Conservation (phyloP, 805 yeast genomes). For the Wickerhamiella cacticola region DNA sequence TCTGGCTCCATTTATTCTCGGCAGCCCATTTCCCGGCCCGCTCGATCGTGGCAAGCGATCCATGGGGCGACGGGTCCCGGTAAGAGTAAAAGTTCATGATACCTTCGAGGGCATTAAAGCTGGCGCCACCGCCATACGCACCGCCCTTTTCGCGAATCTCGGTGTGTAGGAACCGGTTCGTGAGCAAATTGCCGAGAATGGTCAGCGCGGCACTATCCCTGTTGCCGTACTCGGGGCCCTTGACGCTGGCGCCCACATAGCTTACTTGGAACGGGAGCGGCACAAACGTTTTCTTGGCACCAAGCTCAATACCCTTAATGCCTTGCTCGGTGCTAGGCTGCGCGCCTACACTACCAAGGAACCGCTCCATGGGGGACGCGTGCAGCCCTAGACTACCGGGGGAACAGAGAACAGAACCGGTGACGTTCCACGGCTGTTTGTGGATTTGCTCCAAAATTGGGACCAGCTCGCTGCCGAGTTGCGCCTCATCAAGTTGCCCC, state of each 20-base stretch:
- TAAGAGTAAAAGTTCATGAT: conserved; percentile 74
- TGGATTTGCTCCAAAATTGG: conserved; percentile 41
- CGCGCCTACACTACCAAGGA: conserved; percentile 13
- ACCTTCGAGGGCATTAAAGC: conserved; percentile 72
- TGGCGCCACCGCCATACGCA: conserved; percentile 94
- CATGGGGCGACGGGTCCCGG: conserved; percentile 79
- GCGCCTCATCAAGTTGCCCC: conserved; percentile 40
- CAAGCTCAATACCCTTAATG: conserved; percentile 11
- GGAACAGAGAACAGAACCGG: conserved; percentile 24
- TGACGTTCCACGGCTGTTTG: conserved; percentile 17
- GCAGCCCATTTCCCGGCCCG: conserved; percentile 40
- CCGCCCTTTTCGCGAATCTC: conserved; percentile 94
- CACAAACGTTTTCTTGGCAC: conserved; percentile 36
- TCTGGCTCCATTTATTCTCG: conserved; percentile 41
- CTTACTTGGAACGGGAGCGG: conserved; percentile 81
- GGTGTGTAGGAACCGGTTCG: conserved; percentile 74
- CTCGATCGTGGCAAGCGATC: conserved; percentile 50
- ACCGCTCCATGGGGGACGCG: conserved; percentile 9
- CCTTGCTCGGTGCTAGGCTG: conserved; percentile 1
- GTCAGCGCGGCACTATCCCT: conserved; percentile 79
- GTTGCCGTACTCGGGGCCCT: conserved; percentile 54
- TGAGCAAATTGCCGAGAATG: conserved; percentile 63
- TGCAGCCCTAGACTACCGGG: conserved; percentile 18
- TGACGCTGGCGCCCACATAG: conserved; percentile 56
- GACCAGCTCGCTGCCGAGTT: conserved; percentile 41